Percentiles rank a stretch among this genome's conserved stretches.
phyloP scores from a whole-genome alignment of 495 filamentous ascomycete species.

The Clohesyomyces aquaticus region DNA sequence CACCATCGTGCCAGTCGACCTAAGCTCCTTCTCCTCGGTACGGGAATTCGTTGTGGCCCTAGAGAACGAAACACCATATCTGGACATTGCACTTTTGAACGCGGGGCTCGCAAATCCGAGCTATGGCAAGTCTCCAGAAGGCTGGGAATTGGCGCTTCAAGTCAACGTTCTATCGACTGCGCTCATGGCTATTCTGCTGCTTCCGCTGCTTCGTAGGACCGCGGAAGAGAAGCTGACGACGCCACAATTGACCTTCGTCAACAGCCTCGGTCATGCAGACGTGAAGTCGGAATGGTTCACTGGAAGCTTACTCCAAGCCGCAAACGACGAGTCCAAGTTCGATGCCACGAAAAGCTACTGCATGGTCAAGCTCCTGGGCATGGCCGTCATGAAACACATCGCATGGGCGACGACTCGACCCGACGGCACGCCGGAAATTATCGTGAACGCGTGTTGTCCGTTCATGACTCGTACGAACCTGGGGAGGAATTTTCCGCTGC shows the following conservation, averaged over 20 bases:
- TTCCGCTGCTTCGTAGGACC: constrained; percentile 16
- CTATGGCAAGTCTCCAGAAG: not conserved
- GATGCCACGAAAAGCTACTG: not conserved
- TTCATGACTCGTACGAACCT: not conserved
- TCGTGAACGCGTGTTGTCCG: constrained; percentile 21
- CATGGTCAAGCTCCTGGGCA: constrained; percentile 5
- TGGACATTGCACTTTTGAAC: not conserved
- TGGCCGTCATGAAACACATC: constrained; percentile 9
- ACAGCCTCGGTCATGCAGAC: not conserved
- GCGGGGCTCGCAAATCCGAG: not conserved
- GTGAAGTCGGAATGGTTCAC: not conserved
- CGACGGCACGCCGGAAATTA: not conserved
- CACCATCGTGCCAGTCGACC: not conserved
- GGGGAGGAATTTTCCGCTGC: not conserved
- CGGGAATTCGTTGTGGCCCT: not conserved
- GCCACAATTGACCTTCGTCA: constrained; percentile 8
- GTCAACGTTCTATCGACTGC: constrained; percentile 20
- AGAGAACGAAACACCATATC: not conserved
- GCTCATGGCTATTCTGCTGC: constrained; percentile 11
- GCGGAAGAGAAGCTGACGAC: not conserved
- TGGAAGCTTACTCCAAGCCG: not conserved
- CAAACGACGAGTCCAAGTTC: not conserved
- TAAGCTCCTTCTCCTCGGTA: not conserved
- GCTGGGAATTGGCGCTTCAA: constrained; percentile 13
- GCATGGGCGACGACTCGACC: not conserved